Base-by-base conservation (phyloP, 345 rosid species). In the Bruguiera sexangula region DNA sequence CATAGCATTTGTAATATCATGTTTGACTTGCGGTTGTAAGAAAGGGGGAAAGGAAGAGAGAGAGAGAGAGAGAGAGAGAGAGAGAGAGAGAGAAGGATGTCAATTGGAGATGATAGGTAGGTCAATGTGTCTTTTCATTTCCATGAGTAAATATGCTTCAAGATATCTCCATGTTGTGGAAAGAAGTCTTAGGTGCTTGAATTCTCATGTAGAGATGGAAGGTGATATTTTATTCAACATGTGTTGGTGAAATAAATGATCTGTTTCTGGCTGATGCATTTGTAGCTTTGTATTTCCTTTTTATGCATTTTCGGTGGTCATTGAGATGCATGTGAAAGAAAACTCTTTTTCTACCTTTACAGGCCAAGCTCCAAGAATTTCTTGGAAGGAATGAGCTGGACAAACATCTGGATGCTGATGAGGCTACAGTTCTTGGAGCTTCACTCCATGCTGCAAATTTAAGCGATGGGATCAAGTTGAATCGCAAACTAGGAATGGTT, bases 381-480 rank as follows among this genome's bases (percentile, higher is more conserved):
- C 86, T 96, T 65, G 97, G 95, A 72, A 90, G 89, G 81, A 89
- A 82, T 77, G 96, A 86, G 63, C 83, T 96, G 75, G 99, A 85
- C 86, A 96, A 82, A 76, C 99, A 96, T 88, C 82, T 96, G 66
- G 99, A 96, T 86, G 97, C 99, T 69, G 99, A 96, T 83, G 99
- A 96, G 82, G 99, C 98, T 58, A 85, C 89, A 75, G 99, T 87
- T 82, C 97, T 96, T 43, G 99, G 99, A 73, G 77, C 96, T 29
- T 71, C 99, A n/a, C 78, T 96, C 48, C 89, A 82, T 85, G 98
- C 99, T 70, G 99, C 99, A 68, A 96, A 96, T 84, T 70, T 96
- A 74, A 96, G 99, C 78, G 99, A 96, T 86, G 97, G 98, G 74
- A 96, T 96, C 75, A 92, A 90, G 80, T 82, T 92, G 86, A 86